Base-by-base conservation (phyloP, 768 basidiomycete species). In the Aureoboletus auriporus region DNA sequence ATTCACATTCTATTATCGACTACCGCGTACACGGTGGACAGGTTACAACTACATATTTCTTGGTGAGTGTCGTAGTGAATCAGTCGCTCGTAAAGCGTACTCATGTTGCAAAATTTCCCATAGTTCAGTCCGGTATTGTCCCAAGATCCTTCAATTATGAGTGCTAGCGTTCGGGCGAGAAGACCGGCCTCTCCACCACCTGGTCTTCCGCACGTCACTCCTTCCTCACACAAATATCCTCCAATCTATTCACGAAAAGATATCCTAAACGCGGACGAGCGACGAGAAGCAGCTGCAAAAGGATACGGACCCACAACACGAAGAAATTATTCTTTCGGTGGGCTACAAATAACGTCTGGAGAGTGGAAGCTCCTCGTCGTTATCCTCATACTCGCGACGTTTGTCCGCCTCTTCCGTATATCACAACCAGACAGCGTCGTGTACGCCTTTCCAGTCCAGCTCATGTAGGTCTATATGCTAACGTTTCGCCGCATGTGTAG, bases 391-490 rank as follows among this genome's bases (percentile, higher is more conserved):
- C 61, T 96, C 42, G 93, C 91, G 1, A 67, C 74, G 7, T 79
- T 73, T n/a, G 90, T 97, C n/a, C 79, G 95, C 40, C 66, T 94
- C 48, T 96, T 87, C 70, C 79, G 86, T 44, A 71, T 99, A 38
- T 89, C 87, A 37, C 82, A 83, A 61, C 95, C 95, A 0, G 76
- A 82, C 49, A 93, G 92, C 59, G 92, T 99, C 36, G 95, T 99
- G 91, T 94, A 56, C 72, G 90, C 78, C 4, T 9, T 20, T 10
- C 11, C 6, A 29, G 38, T 46, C 14, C 4, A 12, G 30, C 10
- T 39, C 16, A 7, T 6, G 12, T 31, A 23, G 20, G 17, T 1
- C 35, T 29, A 34, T 7, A 28, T 20, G 34, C 49, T 60, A n/a
- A 49, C 26, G 5, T 30, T 27, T 29, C 12, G 13, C 44, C 29